These are phyloP conservation scores for Yamadazyma atmosphaerica DNA, from an alignment of 1,139 yeast genomes.

Conservation along the genomic window DNA sequence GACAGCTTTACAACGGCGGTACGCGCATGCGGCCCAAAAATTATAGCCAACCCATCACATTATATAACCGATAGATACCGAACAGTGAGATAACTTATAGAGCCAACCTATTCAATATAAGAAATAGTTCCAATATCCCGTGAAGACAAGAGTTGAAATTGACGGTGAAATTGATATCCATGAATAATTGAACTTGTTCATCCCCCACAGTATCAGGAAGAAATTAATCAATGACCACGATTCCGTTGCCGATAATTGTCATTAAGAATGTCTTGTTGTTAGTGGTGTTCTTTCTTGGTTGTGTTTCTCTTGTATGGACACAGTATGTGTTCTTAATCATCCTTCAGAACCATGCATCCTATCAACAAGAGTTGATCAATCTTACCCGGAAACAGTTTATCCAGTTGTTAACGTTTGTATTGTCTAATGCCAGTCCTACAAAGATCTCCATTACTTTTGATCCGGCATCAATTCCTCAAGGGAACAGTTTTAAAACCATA, in stretches of 20 bases:
- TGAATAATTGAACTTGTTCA: too few species aligned
- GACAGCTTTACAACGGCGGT: too few species aligned
- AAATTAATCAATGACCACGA: neutral
- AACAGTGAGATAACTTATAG: too few species aligned
- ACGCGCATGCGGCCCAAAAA: neutral
- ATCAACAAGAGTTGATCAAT: slow-evolving; percentile 38
- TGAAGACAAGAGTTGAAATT: too few species aligned
- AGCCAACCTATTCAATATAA: too few species aligned
- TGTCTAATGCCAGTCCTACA: slow-evolving; percentile 44
- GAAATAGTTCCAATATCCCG: too few species aligned
- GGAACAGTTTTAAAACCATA: slow-evolving; percentile 20
- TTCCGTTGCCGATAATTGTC: slow-evolving; percentile 6
- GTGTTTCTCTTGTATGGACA: slow-evolving; percentile 41
- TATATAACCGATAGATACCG: neutral
- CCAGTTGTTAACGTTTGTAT: slow-evolving; percentile 43
- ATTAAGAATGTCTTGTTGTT: slow-evolving; percentile 30
- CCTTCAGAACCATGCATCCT: slow-evolving; percentile 24
- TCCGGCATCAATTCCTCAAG: slow-evolving; percentile 20
- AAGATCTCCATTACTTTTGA: slow-evolving; percentile 44
- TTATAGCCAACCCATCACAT: too few species aligned
- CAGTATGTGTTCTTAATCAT: slow-evolving; percentile 39
- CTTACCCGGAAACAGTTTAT: slow-evolving; percentile 54
- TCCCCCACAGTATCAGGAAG: too few species aligned
- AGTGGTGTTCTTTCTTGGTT: slow-evolving; percentile 43
- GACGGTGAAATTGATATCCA: too few species aligned